Base-by-base conservation (phyloP, 345 rosid genomes). In the Citrus glauca region DNA sequence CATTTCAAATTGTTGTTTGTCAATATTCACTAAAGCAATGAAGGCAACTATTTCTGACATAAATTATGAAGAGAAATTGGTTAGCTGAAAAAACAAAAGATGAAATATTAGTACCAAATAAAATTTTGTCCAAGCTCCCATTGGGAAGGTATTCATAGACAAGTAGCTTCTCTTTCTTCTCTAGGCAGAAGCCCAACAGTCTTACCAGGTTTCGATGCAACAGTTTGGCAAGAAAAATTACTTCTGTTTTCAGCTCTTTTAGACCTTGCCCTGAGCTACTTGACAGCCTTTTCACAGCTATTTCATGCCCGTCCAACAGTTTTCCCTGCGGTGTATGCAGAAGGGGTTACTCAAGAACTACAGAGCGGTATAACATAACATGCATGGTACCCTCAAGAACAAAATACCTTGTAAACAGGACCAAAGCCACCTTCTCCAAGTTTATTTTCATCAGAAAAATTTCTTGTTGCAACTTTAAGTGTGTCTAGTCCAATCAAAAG, bases 341-440 rank as follows among this genome's bases (percentile, higher is more conserved):
- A 22, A n/a, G 20, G 62, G 55, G 61, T 28, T 37, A 71, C 14
- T 48, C 64, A 24, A 16, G 4, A 33, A 2, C 2, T 35, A 56
- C 27, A 25, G 2, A 33, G 37, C 13, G 40, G 27, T 20, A 30
- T 32, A 22, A 42, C 35, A 24, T 42, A 30, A 14, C 60, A 65
- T 28, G 48, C 9, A 25, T 25, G 13, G 1, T 11, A 28, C 22
- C 28, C 33, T 67, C 45, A 74, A 22, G 1, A 20, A 27, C 19
- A 17, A 16, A 38, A 11, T 76, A 81, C 87, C 82, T 81, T 73
- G 78, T 82, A 85, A 78, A 87, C 84, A 37, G 82, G 80, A 75
- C 87, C 90, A 37, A 85, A 85, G 30, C 84, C 90, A n/a, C 88
- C 88, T 71, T 81, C 66, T 66, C 89, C 91, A 5, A 86, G 87